These are phyloP conservation scores for Colletotrichum acutatum DNA, from an alignment of 2,329 filamentous ascomycete species.

Conservation along the genomic window DNA sequence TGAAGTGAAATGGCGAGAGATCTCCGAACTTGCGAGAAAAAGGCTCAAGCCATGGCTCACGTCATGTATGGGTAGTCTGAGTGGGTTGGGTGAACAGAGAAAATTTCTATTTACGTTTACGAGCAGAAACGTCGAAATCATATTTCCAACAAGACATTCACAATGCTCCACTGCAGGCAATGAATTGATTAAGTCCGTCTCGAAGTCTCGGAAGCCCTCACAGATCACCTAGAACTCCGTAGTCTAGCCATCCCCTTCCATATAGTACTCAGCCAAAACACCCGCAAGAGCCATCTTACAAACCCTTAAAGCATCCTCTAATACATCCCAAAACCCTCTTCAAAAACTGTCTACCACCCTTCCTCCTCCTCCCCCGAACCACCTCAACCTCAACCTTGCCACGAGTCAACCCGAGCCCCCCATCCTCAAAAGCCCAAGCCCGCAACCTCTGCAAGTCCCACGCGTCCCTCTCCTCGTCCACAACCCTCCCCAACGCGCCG, in stretches of 20 bases:
- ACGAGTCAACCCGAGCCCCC: neutral
- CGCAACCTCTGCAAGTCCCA: constrained; percentile 65
- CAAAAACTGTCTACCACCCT: neutral
- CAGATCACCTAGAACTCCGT: neutral
- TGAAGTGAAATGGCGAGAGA: no score
- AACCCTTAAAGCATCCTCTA: neutral
- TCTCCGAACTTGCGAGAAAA: no score
- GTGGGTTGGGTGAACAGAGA: no score
- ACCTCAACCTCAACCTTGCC: neutral
- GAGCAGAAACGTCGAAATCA: no score
- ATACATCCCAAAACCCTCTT: neutral
- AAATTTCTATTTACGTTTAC: no score
- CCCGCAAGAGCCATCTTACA: neutral
- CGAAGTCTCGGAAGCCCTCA: no score
- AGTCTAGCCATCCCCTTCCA: constrained; percentile 34
- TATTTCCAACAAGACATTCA: neutral
- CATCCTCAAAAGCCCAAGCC: constrained; percentile 17
- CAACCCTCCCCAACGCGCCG: constrained; percentile 67
- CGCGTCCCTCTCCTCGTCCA: constrained; percentile 60
- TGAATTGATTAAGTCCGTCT: constrained; percentile 34
- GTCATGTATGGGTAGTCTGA: no score
- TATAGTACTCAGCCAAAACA: neutral
- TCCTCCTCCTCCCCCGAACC: neutral
- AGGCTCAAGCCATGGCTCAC: no score
- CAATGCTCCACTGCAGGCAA: constrained; percentile 9